phyloP scores from a whole-genome alignment of 23 red algal species.

The Gracilariopsis chorda region DNA sequence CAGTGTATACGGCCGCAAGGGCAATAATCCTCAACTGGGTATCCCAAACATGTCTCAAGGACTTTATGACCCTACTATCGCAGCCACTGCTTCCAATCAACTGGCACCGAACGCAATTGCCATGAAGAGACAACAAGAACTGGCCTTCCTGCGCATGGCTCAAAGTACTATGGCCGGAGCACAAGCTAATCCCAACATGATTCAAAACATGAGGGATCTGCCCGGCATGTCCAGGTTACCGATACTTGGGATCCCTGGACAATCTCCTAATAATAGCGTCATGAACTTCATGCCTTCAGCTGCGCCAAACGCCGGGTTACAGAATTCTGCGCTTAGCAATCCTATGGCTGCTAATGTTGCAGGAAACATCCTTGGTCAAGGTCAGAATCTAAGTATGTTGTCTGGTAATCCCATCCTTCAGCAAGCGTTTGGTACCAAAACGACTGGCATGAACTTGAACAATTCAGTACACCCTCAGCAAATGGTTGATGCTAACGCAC shows the following conservation, averaged over 20 bases:
- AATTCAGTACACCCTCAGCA: neutral
- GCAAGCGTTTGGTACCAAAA: neutral
- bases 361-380: neutral
- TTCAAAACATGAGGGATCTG: conserved; percentile 1
- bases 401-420: neutral
- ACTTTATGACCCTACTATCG: neutral
- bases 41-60: neutral
- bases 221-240: neutral
- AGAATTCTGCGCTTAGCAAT: neutral
- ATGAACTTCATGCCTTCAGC: neutral
- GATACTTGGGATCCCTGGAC: neutral
- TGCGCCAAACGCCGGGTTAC: neutral
- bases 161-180: neutral
- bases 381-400: neutral
- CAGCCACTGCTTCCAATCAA: neutral
- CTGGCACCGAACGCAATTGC: neutral
- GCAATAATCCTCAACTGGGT: neutral
- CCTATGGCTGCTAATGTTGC: neutral
- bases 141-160: conserved; percentile 1
- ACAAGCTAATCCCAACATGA: neutral
- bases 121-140: neutral
- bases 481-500: neutral
- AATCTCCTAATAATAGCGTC: neutral
- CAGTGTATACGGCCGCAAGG: neutral
- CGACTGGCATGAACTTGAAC: neutral